Evolutionary conservation across 306 rosid genomes (phyloP), one percentile per base, ranked within the genome.

Genomic region (Elaeagnus macrophylla): DNA sequence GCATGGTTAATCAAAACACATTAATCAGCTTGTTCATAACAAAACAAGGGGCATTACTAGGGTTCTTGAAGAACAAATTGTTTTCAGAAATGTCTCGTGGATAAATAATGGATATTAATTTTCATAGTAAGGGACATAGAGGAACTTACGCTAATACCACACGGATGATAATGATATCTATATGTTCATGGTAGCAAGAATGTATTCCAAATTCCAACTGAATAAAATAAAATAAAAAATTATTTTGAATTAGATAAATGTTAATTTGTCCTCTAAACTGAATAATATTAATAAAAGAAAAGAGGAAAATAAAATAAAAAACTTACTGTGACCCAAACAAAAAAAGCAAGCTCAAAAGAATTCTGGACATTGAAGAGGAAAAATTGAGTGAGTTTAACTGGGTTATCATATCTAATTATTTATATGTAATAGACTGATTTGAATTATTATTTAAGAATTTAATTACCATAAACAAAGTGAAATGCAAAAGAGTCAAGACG

Each of bases 291-390:
- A 8, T 2, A 16, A 14, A 48, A 19, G 8, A 9, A 51, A 41
- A 6, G 42, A 38, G 7, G 3, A 45, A 56, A 37, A 14, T 32
- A 16, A 10, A 13, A 43, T 36, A 8, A 0, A 9, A 13, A 10
- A 10, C 43, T 6, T 75, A 81, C 81, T 81, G 84, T 69, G 66
- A 81, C 84, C 88, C 88, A 81, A 12, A 67, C 60, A 51, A 81
- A 75, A 77, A 81, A 81, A 37, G 81, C 67, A 6, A 78, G 48
- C 59, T 81, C 88, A 52, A 81, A 81, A n/a, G 88, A 67, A 36
- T 77, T 81, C 88, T 77, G 81, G 6, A 49, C 62, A 51, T 5
- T 53, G 10, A 17, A 15, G 47, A 13, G 10, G 9, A 58, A 15
- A 25, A 25, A 17, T 19, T 0, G 2, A 39, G 39, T 4, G 6